Conservation (phyloP, 331 rosid genomes). For the Phaseolus coccineus region DNA sequence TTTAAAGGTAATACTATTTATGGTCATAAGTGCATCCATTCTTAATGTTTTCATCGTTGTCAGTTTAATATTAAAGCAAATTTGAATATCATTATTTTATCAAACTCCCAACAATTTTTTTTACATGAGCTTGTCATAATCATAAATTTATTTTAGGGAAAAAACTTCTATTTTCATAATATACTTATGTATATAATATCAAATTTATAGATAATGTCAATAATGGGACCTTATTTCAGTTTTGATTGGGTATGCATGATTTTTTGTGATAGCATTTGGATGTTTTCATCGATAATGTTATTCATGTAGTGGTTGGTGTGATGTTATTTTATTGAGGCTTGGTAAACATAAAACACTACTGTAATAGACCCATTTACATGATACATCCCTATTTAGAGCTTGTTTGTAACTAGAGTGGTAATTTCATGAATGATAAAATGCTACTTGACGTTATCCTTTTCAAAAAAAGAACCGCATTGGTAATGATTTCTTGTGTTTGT, state of each 20-base stretch:
- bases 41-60: too few species aligned
- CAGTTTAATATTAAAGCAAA: too few species aligned
- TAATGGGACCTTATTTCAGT: constrained; percentile 10
- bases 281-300: constrained; percentile 4
- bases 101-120: neutral
- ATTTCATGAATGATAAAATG: constrained; percentile 7
- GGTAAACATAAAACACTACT: neutral
- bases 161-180: constrained; percentile 5
- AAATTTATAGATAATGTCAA: neutral
- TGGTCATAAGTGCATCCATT: too few species aligned
- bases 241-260: neutral
- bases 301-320: neutral
- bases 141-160: neutral
- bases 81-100: too few species aligned
- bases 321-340: neutral
- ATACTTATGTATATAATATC: constrained; percentile 9
- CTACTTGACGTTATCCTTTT: neutral
- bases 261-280: constrained; percentile 18
- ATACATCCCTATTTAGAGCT: neutral
- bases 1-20: too few species aligned
- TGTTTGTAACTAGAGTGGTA: neutral
- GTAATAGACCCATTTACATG: neutral
- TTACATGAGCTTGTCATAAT: neutral
- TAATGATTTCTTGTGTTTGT: neutral
- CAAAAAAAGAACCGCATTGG: neutral